Evolutionary conservation across 306 rosid species (phyloP).

Genomic region (Prunus davidiana): DNA sequence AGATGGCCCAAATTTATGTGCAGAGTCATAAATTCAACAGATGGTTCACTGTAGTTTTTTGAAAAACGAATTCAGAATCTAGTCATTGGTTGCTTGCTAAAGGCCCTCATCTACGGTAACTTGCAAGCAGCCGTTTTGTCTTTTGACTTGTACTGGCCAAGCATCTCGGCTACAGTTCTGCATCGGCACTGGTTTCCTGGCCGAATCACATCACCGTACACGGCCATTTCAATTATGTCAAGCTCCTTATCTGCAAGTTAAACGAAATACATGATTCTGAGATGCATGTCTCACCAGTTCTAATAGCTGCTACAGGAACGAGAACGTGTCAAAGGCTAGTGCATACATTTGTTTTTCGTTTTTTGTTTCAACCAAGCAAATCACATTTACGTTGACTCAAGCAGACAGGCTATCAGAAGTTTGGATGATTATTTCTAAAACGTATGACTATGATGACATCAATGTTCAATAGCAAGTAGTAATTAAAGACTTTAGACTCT

Average conservation of each 20-base stretch:
- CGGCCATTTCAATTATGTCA: constrained; percentile 94
- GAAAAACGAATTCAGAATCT: neutral
- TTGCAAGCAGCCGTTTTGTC: constrained; percentile 64
- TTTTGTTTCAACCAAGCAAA: neutral
- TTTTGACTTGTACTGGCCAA: constrained; percentile 71
- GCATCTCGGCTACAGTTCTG: constrained; percentile 84
- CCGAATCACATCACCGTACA: constrained; percentile 86
- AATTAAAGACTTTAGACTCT: neutral
- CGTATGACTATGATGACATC: neutral
- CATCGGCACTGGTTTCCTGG: constrained; percentile 93
- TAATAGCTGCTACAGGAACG: no score
- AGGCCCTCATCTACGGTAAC: constrained; percentile 52
- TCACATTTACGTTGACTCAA: neutral
- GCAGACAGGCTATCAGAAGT: neutral
- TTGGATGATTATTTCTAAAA: neutral
- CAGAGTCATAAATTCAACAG: neutral
- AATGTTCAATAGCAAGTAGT: neutral
- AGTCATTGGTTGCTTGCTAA: constrained; percentile 5
- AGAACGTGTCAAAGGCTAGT: no score
- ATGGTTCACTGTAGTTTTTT: no score
- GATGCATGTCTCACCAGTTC: neutral
- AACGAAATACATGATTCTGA: neutral
- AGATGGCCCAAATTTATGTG: neutral
- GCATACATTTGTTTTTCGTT: no score
- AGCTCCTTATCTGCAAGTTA: constrained; percentile 78